Base-by-base conservation (phyloP, 2,329 filamentous ascomycete genomes). In the Nemania diffusa region DNA sequence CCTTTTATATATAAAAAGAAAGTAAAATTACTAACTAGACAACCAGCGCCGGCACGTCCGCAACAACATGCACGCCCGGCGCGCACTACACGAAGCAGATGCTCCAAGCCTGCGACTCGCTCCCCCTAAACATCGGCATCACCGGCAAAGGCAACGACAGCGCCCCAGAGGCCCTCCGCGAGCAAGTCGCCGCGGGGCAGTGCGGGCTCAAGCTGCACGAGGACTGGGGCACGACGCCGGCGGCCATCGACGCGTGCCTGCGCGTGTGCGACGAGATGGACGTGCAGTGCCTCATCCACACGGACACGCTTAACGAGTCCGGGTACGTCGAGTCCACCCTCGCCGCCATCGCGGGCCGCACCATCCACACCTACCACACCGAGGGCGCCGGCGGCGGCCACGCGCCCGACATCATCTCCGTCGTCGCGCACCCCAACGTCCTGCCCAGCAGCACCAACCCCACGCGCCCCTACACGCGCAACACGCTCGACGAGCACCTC, bases 341-440 rank as follows among this genome's bases (percentile, higher is more conserved):
- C 69, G 87, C 84, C n/a, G 90, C 94, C 2, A 91, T 98, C 85
- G 93, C 93, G 78, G 85, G 89, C 76, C 90, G 95, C 68, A 92
- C 93, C 1, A 97, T 98, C 75, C 95, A 98, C 81, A 97, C 95
- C 1, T 98, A 98, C 80, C 95, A 98, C 81, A 97, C 94, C 34
- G 95, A 98, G 82, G 95, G 95, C 46, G 95, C 95, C 1, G 95
- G 95, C 46, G 95, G 95, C 71, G 95, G 95, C 3, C 95, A 98
- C 79, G 95, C 95, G 0, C 95, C 95, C 0, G 95, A 98, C 79
- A 97, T 98, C 80, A 97, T 98, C 80, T 91, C 88, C 29, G 94
- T 97, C 0, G 95, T 97, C 11, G 93, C 97, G 79, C 91, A 94
- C 75, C 81, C 88, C 55, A 96, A 98, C 76, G 94, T 98, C 1